These are phyloP conservation scores for Brassica cretica DNA, from an alignment of 345 rosid genomes.

Conservation along the genomic window DNA sequence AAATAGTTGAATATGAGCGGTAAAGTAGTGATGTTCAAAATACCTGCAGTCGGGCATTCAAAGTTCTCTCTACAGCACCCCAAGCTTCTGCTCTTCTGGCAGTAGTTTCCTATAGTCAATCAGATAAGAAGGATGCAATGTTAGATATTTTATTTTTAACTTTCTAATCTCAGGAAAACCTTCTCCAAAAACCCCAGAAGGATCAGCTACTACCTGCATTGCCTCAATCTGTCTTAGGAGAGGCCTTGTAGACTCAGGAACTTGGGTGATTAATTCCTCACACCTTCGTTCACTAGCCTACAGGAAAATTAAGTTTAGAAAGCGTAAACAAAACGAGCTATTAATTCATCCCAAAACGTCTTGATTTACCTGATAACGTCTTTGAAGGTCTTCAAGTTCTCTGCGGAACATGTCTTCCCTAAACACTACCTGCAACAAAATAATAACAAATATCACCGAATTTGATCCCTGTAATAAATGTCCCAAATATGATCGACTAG, in stretches of 20 bases:
- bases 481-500: conserved; percentile 21
- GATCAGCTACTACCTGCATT: conserved; percentile 67
- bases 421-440: conserved; percentile 60
- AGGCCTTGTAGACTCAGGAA: conserved; percentile 99
- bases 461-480: conserved; percentile 13
- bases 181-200: background rate
- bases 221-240: conserved; percentile 97
- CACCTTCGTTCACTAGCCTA: conserved; percentile 99
- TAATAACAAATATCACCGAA: background rate
- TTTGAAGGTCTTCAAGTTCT: conserved; percentile 90
- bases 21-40: conserved; percentile 22
- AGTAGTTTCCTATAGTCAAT: conserved; percentile 70
- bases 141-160: background rate
- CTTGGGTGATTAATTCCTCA: conserved; percentile 96
- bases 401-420: conserved; percentile 77
- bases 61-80: conserved; percentile 95
- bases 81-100: conserved; percentile 94
- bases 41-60: conserved; percentile 89
- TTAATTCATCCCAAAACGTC: conserved; percentile 6
- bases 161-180: conserved; percentile 8
- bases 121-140: conserved; percentile 23
- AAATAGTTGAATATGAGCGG: conserved; percentile 5
- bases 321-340: conserved; percentile 16
- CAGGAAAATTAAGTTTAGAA: conserved; percentile 25
- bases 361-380: conserved; percentile 78